A percentile compares a stretch with the other conserved stretches of the same genome.
Evolutionary conservation across 495 filamentous ascomycete genomes (phyloP).

Genomic region (Annulohypoxylon bovei): DNA sequence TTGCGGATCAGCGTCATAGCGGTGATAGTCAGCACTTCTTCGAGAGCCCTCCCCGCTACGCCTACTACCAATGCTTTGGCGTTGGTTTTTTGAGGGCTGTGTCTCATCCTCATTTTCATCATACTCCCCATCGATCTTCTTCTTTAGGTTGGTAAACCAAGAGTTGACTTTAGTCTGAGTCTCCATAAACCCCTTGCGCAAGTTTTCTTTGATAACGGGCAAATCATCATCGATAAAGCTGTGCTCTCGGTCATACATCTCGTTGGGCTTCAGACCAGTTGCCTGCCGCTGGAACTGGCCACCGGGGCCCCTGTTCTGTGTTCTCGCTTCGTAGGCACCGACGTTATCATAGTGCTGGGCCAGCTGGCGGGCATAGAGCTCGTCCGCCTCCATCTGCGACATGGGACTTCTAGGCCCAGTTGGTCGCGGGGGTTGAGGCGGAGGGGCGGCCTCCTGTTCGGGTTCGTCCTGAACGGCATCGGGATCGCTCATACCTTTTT

Average conservation of each 20-base stretch:
- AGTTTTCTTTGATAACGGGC: slow-evolving; percentile 90
- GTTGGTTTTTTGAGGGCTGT: slow-evolving; percentile 49
- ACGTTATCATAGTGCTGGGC: slow-evolving; percentile 85
- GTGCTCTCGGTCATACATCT: slow-evolving; percentile 67
- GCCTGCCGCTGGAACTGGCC: slow-evolving; percentile 53
- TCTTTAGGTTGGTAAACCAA: slow-evolving; percentile 90
- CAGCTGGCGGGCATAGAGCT: slow-evolving; percentile 91
- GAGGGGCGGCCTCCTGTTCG: slow-evolving; percentile 54
- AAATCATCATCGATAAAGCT: slow-evolving; percentile 97
- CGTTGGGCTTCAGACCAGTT: slow-evolving; percentile 57
- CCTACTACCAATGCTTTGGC: slow-evolving; percentile 44
- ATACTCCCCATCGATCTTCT: slow-evolving; percentile 88
- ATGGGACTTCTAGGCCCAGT: slow-evolving; percentile 66
- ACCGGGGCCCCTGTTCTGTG: slow-evolving; percentile 56
- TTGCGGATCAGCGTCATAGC: slow-evolving; percentile 95
- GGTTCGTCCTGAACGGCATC: slow-evolving; percentile 74
- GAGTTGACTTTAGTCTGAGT: slow-evolving; percentile 92
- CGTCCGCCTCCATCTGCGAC: slow-evolving; percentile 88
- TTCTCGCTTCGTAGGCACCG: slow-evolving; percentile 61
- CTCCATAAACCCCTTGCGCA: slow-evolving; percentile 93
- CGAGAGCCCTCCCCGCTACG: slow-evolving; percentile 60
- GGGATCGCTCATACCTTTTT: slow-evolving; percentile 90
- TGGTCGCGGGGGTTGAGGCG: slow-evolving; percentile 77
- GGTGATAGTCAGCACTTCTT: slow-evolving; percentile 82
- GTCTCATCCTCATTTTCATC: slow-evolving; percentile 65